Conservation (phyloP, 2,329 filamentous ascomycete genomes). For the Pyricularia grisea region DNA sequence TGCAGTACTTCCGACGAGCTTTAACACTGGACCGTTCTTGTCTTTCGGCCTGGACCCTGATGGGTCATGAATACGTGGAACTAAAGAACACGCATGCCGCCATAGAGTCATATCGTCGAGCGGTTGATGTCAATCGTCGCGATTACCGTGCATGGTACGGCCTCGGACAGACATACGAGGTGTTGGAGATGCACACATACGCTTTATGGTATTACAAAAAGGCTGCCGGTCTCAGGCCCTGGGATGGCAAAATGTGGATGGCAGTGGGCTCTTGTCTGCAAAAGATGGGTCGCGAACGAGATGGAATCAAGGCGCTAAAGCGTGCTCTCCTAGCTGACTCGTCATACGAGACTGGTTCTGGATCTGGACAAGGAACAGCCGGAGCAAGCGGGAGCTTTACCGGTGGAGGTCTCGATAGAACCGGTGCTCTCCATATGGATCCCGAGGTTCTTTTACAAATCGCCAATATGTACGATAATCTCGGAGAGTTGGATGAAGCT, state of each 20-base stretch:
- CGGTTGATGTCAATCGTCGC: conserved; percentile 89
- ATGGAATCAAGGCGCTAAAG: conserved; percentile 92
- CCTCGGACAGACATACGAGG: conserved; percentile 91
- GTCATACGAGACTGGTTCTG: conserved; percentile 54
- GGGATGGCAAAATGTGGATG: conserved; percentile 98
- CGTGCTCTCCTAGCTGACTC: conserved; percentile 81
- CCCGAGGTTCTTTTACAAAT: conserved; percentile 88
- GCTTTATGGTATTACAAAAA: conserved; percentile 97
- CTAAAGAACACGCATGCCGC: conserved; percentile 97
- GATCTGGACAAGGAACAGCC: neutral
- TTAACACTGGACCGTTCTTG: conserved; percentile 84
- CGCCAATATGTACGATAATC: conserved; percentile 75
- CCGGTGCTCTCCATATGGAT: conserved; percentile 55
- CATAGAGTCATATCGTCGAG: conserved; percentile 91
- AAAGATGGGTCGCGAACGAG: conserved; percentile 76
- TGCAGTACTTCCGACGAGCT: conserved; percentile 93
- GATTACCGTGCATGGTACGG: conserved; percentile 99
- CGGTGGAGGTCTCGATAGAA: conserved; percentile 36
- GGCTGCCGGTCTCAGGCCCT: conserved; percentile 83
- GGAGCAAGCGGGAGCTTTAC: conserved; percentile 36
- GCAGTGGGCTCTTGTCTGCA: conserved; percentile 87
- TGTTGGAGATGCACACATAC: conserved; percentile 96
- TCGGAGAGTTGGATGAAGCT: conserved; percentile 69
- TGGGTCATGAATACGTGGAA: conserved; percentile 98
- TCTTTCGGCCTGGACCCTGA: conserved; percentile 92